Percentiles rank a stretch among this genome's conserved stretches.
Evolutionary conservation across 371 early-diverging fungal species (phyloP).

Genomic region (Sporodiniella umbellata): DNA sequence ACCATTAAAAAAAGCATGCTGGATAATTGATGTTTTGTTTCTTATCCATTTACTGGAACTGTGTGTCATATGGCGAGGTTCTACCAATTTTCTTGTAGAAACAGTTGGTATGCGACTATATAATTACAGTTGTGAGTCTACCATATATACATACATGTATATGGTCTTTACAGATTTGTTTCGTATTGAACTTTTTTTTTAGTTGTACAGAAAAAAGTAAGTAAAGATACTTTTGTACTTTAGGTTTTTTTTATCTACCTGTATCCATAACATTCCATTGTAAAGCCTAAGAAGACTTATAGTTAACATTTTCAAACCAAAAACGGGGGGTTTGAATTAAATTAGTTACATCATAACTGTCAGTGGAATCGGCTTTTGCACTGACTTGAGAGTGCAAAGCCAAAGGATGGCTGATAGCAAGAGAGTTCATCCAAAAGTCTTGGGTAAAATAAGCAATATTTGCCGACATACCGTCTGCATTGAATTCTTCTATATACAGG

Average conservation of each 20-base stretch:
- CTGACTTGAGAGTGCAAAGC: slow-evolving; percentile 8
- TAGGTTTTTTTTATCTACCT: slow-evolving; percentile 4
- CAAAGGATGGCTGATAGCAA: slow-evolving; percentile 28
- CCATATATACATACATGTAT: too few species aligned
- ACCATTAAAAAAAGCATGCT: slow-evolving; percentile 30
- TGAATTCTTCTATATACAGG: slow-evolving; percentile 17
- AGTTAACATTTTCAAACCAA: background rate
- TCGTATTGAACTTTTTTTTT: slow-evolving; percentile 20
- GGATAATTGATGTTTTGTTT: slow-evolving; percentile 26
- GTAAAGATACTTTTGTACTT: background rate
- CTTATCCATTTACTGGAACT: slow-evolving; percentile 22
- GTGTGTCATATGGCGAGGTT: slow-evolving; percentile 24
- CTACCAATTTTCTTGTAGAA: slow-evolving; percentile 17
- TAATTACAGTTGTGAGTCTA: too few species aligned
- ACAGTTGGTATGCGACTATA: slow-evolving; percentile 24
- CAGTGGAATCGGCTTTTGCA: background rate
- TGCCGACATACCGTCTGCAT: slow-evolving; percentile 22
- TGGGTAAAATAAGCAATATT: slow-evolving; percentile 21
- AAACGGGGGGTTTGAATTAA: too few species aligned
- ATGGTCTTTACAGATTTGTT: background rate
- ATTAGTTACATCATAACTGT: slow-evolving; percentile 4
- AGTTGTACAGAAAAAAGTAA: background rate
- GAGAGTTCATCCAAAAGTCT: slow-evolving; percentile 25
- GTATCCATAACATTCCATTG: slow-evolving; percentile 23
- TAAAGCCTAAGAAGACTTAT: slow-evolving; percentile 4